Conservation (phyloP, 345 rosid genomes). For the Syzygium aqueum region DNA sequence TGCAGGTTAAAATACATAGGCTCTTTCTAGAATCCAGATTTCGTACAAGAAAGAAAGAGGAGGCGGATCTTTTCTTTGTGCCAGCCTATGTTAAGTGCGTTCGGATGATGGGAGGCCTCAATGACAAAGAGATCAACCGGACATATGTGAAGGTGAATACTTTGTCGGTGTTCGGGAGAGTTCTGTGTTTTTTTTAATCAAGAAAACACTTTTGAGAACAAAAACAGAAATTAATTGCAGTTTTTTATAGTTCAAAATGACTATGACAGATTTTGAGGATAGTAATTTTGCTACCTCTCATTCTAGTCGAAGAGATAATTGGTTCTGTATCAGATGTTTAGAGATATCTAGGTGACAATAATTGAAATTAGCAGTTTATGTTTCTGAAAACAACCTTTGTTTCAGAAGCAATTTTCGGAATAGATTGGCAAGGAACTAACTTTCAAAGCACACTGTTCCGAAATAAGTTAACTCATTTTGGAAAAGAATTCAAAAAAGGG, state of each 20-base stretch:
- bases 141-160: constrained; percentile 68
- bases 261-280: background rate
- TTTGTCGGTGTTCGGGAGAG: background rate
- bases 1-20: constrained; percentile 81
- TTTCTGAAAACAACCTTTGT: background rate
- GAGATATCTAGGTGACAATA: background rate
- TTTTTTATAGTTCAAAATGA: background rate
- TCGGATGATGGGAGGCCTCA: constrained; percentile 88
- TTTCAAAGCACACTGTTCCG: background rate
- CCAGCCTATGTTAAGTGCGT: constrained; percentile 90
- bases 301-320: background rate
- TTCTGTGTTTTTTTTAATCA: background rate
- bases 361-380: background rate
- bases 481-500: background rate
- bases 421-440: background rate
- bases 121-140: constrained; percentile 79
- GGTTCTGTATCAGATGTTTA: background rate
- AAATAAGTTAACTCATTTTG: background rate
- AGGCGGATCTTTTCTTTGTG: constrained; percentile 92
- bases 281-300: background rate
- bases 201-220: background rate
- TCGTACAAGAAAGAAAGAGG: constrained; percentile 66
- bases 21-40: constrained; percentile 52
- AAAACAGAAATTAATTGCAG: background rate
- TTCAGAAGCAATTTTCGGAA: background rate